Base-by-base conservation (phyloP, 768 basidiomycete genomes). In the Sarcodon aspratus region DNA sequence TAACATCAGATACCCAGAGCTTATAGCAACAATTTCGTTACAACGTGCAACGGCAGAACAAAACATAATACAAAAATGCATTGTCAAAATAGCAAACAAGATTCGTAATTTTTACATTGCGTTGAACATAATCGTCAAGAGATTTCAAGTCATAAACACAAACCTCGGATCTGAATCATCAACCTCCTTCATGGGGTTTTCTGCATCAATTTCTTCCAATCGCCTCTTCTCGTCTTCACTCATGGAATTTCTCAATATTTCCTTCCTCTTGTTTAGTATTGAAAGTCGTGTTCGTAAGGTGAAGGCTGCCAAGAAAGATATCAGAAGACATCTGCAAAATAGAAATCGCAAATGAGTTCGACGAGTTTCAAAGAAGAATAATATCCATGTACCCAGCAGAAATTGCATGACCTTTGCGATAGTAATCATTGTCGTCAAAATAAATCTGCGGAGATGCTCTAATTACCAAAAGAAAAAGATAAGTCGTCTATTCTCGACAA, bases 401-500 rank as follows among this genome's bases (percentile, higher is more conserved):
- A 36, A 78, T 74, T 1, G 71, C 75, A 56, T 78, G 76, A 0
- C 73, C 78, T 54, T 75, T 75, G 13, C 75, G 69, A 59, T 63
- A 79, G 6, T 64, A 56, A 50, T 76, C 70, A 40, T 71, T 59
- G 0, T 73, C 64, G 53, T 79, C 76, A 47, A 77, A 77, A 52
- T 78, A 78, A 7, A 79, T 64, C 56, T 78, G 77, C 12, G 76
- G 77, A 1, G 74, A 72, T 0, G 76, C 76, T 37, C 76, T 76
- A 6, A 27, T 15, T 15, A 15, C 45, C 38, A 49, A 48, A 34
- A 46, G 10, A 9, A 1, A 4, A 15, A 12, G 18, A 21, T 32
- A 17, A 44, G 48, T 6, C 9, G 10, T 31, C 34, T 33, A 42
- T 36, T 33, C 52, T 45, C 18, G 7, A 31, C 13, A 43, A 12